A percentile compares a stretch with the other conserved stretches of the same genome.
phyloP scores from a whole-genome alignment of 228 moss, liverwort and hornwort species.

The Sphagnum magellanicum region DNA sequence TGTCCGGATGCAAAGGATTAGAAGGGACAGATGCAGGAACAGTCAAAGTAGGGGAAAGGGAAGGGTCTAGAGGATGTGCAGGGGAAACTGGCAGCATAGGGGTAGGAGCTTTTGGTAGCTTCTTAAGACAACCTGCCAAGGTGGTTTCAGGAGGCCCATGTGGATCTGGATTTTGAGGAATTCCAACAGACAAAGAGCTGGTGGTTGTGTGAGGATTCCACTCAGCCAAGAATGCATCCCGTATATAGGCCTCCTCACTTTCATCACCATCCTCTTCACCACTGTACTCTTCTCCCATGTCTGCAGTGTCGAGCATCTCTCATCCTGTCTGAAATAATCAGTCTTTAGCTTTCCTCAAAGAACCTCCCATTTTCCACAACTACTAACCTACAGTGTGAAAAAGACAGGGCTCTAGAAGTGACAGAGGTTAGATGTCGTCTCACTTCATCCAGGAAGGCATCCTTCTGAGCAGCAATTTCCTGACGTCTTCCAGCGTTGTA shows the following conservation, averaged over 20 bases:
- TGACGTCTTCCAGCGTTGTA: conserved; percentile 55
- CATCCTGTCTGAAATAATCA: conserved; percentile 24
- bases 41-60: conserved; percentile 5
- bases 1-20: conserved; percentile 4
- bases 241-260: conserved; percentile 19
- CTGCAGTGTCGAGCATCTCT: conserved; percentile 7
- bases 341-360: no score
- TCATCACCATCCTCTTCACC: conserved; percentile 30
- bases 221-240: conserved; percentile 27
- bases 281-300: conserved; percentile 14
- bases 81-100: conserved; percentile 18
- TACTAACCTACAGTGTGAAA: not conserved
- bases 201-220: conserved; percentile 20
- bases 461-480: conserved; percentile 33
- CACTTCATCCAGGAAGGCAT: not conserved
- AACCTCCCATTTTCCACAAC: not conserved
- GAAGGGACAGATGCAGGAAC: conserved; percentile 12
- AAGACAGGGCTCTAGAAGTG: not conserved
- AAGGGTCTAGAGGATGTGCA: no score
- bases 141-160: conserved; percentile 2
- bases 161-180: conserved; percentile 11
- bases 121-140: no score
- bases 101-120: conserved; percentile 4
- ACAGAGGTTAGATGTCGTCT: conserved; percentile 1
- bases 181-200: conserved; percentile 18